Percentiles rank a stretch among this genome's conserved stretches.
Conservation (phyloP, 2,329 filamentous ascomycete species). For the Sporothrix inflata region DNA sequence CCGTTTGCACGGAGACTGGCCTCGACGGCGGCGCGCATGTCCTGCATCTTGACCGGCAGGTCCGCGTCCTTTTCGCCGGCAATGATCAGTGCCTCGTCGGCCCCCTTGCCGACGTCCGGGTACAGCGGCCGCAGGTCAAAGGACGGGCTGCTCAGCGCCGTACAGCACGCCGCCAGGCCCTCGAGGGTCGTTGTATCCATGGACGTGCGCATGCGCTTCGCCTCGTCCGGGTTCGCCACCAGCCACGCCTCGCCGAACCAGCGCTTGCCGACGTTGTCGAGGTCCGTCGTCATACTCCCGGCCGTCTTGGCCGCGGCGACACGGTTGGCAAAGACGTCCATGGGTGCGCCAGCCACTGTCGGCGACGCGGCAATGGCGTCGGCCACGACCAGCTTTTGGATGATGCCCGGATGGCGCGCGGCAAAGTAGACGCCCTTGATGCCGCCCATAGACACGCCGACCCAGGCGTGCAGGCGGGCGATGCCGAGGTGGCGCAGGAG, state of each 20-base stretch:
- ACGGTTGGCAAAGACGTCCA: conserved; percentile 45
- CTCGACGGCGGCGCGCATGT: conserved; percentile 44
- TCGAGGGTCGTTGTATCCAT: conserved; percentile 47
- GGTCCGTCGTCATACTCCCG: conserved; percentile 40
- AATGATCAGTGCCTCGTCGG: conserved; percentile 44
- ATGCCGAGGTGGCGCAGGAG: conserved; percentile 43
- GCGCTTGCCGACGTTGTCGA: conserved; percentile 44
- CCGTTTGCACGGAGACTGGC: conserved; percentile 38
- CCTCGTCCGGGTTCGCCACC: conserved; percentile 42
- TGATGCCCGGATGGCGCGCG: conserved; percentile 44
- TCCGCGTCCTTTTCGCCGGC: conserved; percentile 50
- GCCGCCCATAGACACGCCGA: conserved; percentile 53
- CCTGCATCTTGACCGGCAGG: conserved; percentile 45
- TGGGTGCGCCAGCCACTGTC: conserved; percentile 39
- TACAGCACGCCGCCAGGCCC: conserved; percentile 48
- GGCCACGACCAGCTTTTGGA: conserved; percentile 46
- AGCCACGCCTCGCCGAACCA: conserved; percentile 49
- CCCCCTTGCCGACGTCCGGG: conserved; percentile 40
- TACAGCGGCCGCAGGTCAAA: conserved; percentile 47
- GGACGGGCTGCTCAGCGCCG: conserved; percentile 43
- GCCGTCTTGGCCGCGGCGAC: conserved; percentile 42
- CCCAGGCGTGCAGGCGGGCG: conserved; percentile 44
- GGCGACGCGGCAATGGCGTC: conserved; percentile 48
- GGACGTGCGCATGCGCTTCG: conserved; percentile 41
- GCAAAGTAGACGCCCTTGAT: conserved; percentile 47